These are phyloP conservation scores for Daldinia bambusicola DNA, from an alignment of 495 filamentous ascomycete genomes.

Conservation along the genomic window DNA sequence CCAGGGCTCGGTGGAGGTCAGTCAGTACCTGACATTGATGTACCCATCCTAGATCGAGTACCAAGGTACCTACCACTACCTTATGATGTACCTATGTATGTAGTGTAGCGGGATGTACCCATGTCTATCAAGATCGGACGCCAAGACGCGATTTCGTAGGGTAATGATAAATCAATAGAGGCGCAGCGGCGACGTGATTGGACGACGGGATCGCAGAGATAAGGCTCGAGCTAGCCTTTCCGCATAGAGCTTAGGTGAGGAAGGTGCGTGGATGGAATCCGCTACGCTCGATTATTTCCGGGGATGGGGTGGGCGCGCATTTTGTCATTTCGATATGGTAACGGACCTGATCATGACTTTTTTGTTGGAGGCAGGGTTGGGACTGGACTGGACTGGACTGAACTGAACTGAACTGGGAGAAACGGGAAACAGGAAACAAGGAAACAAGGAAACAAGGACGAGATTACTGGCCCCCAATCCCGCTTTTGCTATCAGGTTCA, in stretches of 20 bases:
- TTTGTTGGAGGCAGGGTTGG: too few species aligned
- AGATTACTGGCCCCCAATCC: too few species aligned
- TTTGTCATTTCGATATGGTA: conserved; percentile 29
- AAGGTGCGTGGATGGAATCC: too few species aligned
- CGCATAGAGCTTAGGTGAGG: conserved; percentile 15
- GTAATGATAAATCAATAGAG: conserved; percentile 40
- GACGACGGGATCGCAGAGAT: conserved; percentile 24
- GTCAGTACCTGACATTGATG: too few species aligned
- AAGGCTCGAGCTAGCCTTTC: conserved; percentile 31
- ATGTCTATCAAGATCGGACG: conserved; percentile 22
- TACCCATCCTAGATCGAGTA: too few species aligned
- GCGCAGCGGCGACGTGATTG: conserved; percentile 25
- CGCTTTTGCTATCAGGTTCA: too few species aligned
- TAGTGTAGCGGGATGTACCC: not conserved
- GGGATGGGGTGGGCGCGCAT: conserved; percentile 25
- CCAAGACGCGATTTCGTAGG: conserved; percentile 42
- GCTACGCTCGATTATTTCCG: too few species aligned
- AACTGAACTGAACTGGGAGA: too few species aligned
- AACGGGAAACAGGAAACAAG: too few species aligned
- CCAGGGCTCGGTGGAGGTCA: not conserved
- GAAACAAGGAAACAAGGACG: too few species aligned
- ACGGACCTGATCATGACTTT: too few species aligned
- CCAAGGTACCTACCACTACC: not conserved
- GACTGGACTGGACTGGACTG: too few species aligned
- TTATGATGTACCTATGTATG: not conserved